Evolutionary conservation across 2,329 filamentous ascomycete species (phyloP).

Genomic region (Trichoderma citrinoviride): DNA sequence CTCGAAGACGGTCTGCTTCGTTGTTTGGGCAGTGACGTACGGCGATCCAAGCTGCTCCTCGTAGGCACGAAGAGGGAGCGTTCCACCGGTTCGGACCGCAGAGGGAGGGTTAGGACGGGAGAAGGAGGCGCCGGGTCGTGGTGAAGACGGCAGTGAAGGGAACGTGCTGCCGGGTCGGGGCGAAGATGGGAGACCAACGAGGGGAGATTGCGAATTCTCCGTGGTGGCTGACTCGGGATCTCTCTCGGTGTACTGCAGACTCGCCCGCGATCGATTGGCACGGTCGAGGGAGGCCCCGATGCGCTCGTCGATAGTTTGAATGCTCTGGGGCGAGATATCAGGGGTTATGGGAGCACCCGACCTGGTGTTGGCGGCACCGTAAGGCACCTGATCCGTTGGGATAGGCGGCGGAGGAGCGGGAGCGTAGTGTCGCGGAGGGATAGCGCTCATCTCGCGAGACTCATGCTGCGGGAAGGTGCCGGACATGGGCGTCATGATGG

Average conservation of each 20-base stretch:
- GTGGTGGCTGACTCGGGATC: conserved; percentile 54
- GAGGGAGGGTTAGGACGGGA: conserved; percentile 49
- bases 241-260: conserved; percentile 41
- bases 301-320: conserved; percentile 55
- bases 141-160: conserved; percentile 47
- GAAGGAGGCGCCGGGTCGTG: conserved; percentile 52
- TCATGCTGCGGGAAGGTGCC: conserved; percentile 56
- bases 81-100: conserved; percentile 55
- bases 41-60: conserved; percentile 56
- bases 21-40: conserved; percentile 45
- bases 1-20: conserved; percentile 65
- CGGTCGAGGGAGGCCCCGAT: conserved; percentile 43
- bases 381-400: conserved; percentile 46
- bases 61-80: conserved; percentile 60
- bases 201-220: conserved; percentile 49
- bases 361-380: conserved; percentile 30
- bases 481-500: conserved; percentile 63
- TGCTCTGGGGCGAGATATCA: conserved; percentile 42
- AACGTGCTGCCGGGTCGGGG: conserved; percentile 38
- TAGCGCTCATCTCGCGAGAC: conserved; percentile 55
- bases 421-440: conserved; percentile 58
- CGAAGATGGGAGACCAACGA: conserved; percentile 51
- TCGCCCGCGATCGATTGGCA: conserved; percentile 37
- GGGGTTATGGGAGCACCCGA: conserved; percentile 31
- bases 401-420: conserved; percentile 57